Evolutionary conservation across 305 asterid species (phyloP), one percentile per base, ranked within the genome.

Genomic region (Vinca major): DNA sequence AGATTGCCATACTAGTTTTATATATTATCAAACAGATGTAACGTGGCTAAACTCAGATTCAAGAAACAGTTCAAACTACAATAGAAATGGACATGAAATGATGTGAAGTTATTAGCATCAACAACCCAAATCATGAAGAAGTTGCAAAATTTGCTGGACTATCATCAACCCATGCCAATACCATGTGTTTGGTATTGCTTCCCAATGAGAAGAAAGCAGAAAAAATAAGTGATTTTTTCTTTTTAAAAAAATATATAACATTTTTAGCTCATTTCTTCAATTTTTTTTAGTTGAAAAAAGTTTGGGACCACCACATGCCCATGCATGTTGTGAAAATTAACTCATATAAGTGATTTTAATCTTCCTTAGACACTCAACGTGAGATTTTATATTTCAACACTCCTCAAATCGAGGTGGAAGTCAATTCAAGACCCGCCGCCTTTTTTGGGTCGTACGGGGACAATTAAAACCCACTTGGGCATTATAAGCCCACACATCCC

Each of bases 151-250:
- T 56, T 51, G 37, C 44, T 41, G 52, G 57, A 9, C 10, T 52
- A 51, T 52, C 65, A 51, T 52, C 65, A 54, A 20, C 68, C 69
- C 69, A 41, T 41, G 45, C 45, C 8, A 7, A 71, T 52, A 43
- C 43, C 72, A 6, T 16, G 37, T 4, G n/a, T 54, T 54, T 41
- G 49, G 7, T 4, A 51, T 20, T 13, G 37, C 56, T 44, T 43
- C 43, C 16, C 0, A 13, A 56, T 16, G 45, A 56, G 56, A 36
- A 44, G 20, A 68, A 19, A 68, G 19, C 19, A 14, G 53, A 43
- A 12, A 48, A 19, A 56, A 26, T 26, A 26, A 26, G 33, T 26
- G 33, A 26, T 0, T 1, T 26, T 26, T 26, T 26, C 1, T 26
- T 6, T 9, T 0, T 0, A 21, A 49, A n/a, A n/a, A n/a, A n/a